phyloP scores from a whole-genome alignment of 306 rosid species.

The Mucuna pruriens region DNA sequence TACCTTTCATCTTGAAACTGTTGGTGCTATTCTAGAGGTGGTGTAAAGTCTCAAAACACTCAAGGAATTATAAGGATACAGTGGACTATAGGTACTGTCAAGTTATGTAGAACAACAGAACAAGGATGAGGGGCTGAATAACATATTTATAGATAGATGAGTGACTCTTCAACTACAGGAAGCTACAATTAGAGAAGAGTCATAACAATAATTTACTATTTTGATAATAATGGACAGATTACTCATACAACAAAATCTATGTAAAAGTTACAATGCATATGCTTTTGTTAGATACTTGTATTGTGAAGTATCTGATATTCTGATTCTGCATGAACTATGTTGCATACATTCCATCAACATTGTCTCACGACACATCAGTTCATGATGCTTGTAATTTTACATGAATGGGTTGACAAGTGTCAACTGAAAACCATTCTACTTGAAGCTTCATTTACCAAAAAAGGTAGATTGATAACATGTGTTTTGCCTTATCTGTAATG shows the following conservation, averaged over 20 bases:
- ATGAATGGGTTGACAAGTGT: background rate
- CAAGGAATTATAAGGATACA: background rate
- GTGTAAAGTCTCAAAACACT: background rate
- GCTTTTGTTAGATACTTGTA: conserved; percentile 9
- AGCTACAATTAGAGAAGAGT: background rate
- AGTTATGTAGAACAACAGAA: background rate
- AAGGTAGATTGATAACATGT: conserved; percentile 9
- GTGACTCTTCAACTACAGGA: background rate
- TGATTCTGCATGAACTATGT: conserved; percentile 14
- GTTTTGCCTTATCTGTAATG: conserved; percentile 1
- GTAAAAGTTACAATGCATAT: background rate
- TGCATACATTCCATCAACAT: conserved; percentile 15
- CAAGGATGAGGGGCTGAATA: background rate
- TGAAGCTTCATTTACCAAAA: conserved; percentile 11
- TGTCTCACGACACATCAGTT: background rate
- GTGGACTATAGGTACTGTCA: background rate
- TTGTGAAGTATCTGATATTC: conserved; percentile 1
- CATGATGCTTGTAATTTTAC: conserved; percentile 13
- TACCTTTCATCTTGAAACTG: background rate
- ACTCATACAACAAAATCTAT: background rate
- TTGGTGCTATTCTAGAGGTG: background rate
- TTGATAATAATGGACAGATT: background rate
- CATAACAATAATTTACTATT: background rate
- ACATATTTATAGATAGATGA: background rate
- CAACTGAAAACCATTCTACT: background rate